Base-by-base conservation (phyloP, 495 filamentous ascomycete genomes). In the Penicillium cinerascens region DNA sequence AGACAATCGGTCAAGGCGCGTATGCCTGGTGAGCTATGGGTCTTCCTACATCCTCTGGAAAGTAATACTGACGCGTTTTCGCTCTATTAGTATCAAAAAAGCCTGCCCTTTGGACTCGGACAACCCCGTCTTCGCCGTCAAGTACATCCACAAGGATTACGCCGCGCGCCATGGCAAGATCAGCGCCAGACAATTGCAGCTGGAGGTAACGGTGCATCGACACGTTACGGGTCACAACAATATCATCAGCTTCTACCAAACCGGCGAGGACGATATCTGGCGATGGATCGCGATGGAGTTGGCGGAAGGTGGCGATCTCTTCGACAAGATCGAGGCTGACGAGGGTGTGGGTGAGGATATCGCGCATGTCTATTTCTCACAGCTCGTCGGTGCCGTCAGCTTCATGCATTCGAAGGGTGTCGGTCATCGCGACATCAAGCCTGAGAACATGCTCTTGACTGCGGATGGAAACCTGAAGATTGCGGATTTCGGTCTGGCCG, bases 301-400 rank as follows among this genome's bases (percentile, higher is more conserved):
- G 59, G 93, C 93, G 39, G 89, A 92, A 55, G 93, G 93, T 38
- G 93, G 93, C 13, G 93, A 99, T 67, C 81, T 99, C 11, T 99
- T 99, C 73, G 93, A 98, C 80, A 98, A 98, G 75, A 97, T 98
- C 63, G 93, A 98, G 68, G 91, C 93, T 3, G 93, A 98, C 68
- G 87, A 90, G 25, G 93, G 95, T 48, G 88, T 97, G 10, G 80
- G 83, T 9, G 87, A 96, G 68, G 89, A 96, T 69, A 86, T 99
- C 59, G 92, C 92, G 26, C 93, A 97, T 60, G 82, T 97, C 44
- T 99, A 97, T 70, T 99, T 99, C 69, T 82, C 84, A 1, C 95
- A 99, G 66, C 78, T 99, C 42, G 80, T 97, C 59, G 85, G 83
- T 52, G 95, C 91, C 2, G 87, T 99, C 42, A 84, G 87, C 65